A percentile compares a stretch with the other conserved stretches of the same genome.
Conservation (phyloP, 1,139 yeast species). For the Blastobotrys apis region DNA sequence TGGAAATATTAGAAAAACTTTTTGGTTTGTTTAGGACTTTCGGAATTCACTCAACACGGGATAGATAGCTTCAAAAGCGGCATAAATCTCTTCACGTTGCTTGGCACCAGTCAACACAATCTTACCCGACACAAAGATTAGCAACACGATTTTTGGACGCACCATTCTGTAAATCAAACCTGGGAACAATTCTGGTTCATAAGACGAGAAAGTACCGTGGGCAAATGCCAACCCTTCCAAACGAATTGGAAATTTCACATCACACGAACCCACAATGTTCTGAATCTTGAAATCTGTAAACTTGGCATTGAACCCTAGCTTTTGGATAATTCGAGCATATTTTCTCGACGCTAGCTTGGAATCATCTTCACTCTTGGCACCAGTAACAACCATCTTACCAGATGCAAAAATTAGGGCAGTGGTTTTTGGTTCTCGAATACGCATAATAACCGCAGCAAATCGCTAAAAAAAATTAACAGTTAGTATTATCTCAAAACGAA, state of each 20-base stretch:
- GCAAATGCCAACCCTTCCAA: slow-evolving; percentile 96
- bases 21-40: slow-evolving; percentile 48
- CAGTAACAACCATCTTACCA: slow-evolving; percentile 99
- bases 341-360: slow-evolving; percentile 95
- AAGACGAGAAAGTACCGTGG: slow-evolving; percentile 98
- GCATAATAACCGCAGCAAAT: slow-evolving; percentile 99
- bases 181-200: slow-evolving; percentile 97
- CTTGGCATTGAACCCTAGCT: slow-evolving; percentile 86
- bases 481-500: slow-evolving; percentile 7
- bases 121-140: slow-evolving; percentile 95
- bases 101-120: slow-evolving; percentile 98
- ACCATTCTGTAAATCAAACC: slow-evolving; percentile 99
- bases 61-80: slow-evolving; percentile 95
- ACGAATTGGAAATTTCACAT: slow-evolving; percentile 95
- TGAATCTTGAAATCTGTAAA: slow-evolving; percentile 97
- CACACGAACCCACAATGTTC: slow-evolving; percentile 95
- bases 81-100: slow-evolving; percentile 97
- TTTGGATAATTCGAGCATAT: slow-evolving; percentile 96
- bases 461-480: slow-evolving; percentile 44
- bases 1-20: too few species aligned
- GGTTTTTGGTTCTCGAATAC: slow-evolving; percentile 98
- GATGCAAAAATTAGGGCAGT: slow-evolving; percentile 97
- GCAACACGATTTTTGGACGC: slow-evolving; percentile 91
- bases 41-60: slow-evolving; percentile 98
- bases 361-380: slow-evolving; percentile 98